Percentiles rank a stretch among this genome's conserved stretches.
Evolutionary conservation across 352 stramenopile species (phyloP).

Genomic region (Pythium utonaiense): DNA sequence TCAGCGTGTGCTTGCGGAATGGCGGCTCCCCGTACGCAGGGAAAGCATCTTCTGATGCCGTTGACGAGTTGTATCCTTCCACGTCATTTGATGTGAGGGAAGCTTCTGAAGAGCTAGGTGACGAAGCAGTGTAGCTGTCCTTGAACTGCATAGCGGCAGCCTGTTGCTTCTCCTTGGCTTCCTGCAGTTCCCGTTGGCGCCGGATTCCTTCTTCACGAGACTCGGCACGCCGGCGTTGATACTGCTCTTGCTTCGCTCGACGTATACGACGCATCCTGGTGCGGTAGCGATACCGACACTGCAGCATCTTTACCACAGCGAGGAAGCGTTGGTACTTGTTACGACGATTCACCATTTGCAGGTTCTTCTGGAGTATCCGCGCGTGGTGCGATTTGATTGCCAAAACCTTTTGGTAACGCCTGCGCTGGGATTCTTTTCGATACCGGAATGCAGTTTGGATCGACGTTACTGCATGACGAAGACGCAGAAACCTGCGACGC

Average conservation of each 20-base stretch:
- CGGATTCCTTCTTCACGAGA: slow-evolving; percentile 7
- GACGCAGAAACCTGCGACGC: slow-evolving; percentile 53
- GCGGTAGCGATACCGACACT: slow-evolving; percentile 69
- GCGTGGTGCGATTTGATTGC: slow-evolving; percentile 40
- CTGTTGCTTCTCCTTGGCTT: slow-evolving; percentile 15
- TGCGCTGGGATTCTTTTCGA: slow-evolving; percentile 37
- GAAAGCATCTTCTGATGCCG: slow-evolving; percentile 64
- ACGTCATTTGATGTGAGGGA: slow-evolving; percentile 73
- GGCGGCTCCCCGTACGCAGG: slow-evolving; percentile 38
- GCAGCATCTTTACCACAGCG: slow-evolving; percentile 51
- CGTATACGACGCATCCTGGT: slow-evolving; percentile 22
- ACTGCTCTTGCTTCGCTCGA: slow-evolving; percentile 17
- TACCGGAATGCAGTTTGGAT: slow-evolving; percentile 64
- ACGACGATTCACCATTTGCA: slow-evolving; percentile 51
- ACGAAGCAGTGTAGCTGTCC: slow-evolving; percentile 71
- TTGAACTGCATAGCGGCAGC: slow-evolving; percentile 39
- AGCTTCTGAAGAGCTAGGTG: slow-evolving; percentile 51
- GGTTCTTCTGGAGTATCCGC: slow-evolving; percentile 45
- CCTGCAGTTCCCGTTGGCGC: slow-evolving; percentile 25
- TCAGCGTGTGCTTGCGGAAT: slow-evolving; percentile 60
- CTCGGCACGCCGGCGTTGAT: neutral
- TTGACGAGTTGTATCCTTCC: slow-evolving; percentile 57
- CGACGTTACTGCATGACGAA: slow-evolving; percentile 44
- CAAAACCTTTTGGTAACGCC: slow-evolving; percentile 29
- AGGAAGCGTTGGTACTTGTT: slow-evolving; percentile 55